Percentiles rank a stretch among this genome's conserved stretches.
Evolutionary conservation across 2,329 filamentous ascomycete genomes (phyloP).

Genomic region (Scedosporium minutisporum): DNA sequence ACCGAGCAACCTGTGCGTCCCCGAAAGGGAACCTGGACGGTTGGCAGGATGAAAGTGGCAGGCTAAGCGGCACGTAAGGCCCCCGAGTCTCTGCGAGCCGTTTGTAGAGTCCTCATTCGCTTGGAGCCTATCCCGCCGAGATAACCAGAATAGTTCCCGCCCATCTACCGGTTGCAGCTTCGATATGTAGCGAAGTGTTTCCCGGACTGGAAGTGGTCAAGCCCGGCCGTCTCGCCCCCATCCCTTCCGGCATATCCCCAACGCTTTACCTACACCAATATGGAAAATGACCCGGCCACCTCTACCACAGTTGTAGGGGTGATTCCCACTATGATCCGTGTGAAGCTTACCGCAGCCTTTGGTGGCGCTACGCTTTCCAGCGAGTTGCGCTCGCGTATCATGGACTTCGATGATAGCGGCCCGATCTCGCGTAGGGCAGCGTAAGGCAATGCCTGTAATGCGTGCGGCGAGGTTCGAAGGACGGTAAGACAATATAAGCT

Average conservation of each 20-base stretch:
- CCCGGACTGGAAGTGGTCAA: background rate
- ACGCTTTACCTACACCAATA: no score
- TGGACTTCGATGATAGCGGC: background rate
- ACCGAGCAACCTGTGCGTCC: constrained; percentile 1
- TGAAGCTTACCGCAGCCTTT: no score
- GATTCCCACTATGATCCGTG: no score
- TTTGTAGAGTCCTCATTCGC: background rate
- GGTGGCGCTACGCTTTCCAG: no score
- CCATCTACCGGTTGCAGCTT: background rate
- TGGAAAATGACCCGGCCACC: no score
- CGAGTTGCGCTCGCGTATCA: no score
- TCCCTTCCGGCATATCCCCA: background rate
- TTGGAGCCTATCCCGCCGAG: background rate
- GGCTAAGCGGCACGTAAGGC: background rate
- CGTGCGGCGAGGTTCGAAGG: background rate
- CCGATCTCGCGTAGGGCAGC: background rate
- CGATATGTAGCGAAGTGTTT: background rate
- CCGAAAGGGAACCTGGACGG: background rate
- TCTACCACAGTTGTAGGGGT: no score
- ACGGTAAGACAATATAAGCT: background rate
- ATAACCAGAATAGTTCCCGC: background rate
- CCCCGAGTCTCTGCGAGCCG: background rate
- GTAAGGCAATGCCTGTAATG: background rate
- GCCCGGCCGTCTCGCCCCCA: background rate
- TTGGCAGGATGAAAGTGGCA: background rate